These are phyloP conservation scores for Amanita rimosa DNA, from an alignment of 768 basidiomycete genomes.

Conservation along the genomic window DNA sequence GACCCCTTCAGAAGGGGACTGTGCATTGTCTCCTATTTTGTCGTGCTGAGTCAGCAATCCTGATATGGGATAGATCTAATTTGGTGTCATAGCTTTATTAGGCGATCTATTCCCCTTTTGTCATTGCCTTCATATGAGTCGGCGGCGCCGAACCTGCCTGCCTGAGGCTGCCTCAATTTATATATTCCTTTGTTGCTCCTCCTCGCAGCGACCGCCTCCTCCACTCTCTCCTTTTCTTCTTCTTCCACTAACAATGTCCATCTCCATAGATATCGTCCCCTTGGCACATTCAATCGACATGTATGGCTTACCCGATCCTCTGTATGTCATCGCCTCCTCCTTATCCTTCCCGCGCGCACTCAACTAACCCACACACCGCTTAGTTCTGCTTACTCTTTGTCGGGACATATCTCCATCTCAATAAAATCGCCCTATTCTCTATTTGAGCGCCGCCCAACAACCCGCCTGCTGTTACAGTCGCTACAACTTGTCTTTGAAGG, in stretches of 20 bases:
- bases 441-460: conserved; percentile 40
- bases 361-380: not conserved
- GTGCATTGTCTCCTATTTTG: not conserved
- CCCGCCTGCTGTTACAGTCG: conserved; percentile 52
- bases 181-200: conserved; percentile 5
- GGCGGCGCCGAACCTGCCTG: not conserved
- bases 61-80: no score
- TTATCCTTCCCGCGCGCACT: not conserved
- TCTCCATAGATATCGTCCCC: conserved; percentile 55
- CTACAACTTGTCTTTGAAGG: conserved; percentile 76
- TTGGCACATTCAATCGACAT: conserved; percentile 47
- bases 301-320: conserved; percentile 55
- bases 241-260: conserved; percentile 38
- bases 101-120: conserved; percentile 2
- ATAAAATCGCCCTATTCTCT: conserved; percentile 46
- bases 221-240: conserved; percentile 12
- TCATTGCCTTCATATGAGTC: not conserved
- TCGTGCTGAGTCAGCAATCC: conserved; percentile 6
- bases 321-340: conserved; percentile 29
- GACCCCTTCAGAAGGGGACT: not conserved
- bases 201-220: not conserved
- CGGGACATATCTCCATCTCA: conserved; percentile 66
- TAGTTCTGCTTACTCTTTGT: conserved; percentile 81
- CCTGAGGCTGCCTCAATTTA: conserved; percentile 12
- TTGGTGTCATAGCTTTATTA: no score